Evolutionary conservation across 306 rosid species (phyloP), one percentile per base, ranked within the genome.

Genomic region (Spatholobus suberectus): DNA sequence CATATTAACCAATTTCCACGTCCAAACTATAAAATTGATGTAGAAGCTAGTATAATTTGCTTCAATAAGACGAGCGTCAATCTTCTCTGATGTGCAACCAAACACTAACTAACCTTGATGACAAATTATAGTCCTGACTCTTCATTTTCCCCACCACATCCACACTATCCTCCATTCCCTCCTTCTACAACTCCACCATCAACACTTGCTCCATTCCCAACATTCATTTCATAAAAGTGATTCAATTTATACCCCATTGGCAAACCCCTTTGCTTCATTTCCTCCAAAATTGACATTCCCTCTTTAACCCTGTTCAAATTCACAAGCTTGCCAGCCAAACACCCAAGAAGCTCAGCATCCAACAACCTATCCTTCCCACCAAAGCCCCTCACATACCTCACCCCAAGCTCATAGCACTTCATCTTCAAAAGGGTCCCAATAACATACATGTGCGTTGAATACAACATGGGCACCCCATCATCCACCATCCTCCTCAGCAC

Each of bases 401-500:
- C 26, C 0, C 88, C 88, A 62, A 73, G 87, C 38, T 79, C 87
- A 47, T 17, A 71, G 13, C 78, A 82, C 0, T 73, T 61, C 74
- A 24, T 8, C 62, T 70, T 37, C 84, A 90, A 18, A 55, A 90
- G 55, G 3, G 83, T 78, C 15, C 69, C 66, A 15, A 90, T 20
- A 5, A 92, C 76, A 76, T 38, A 70, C 83, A 80, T 67, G 71
- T 85, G 93, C 0, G 90, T 90, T 4, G 93, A 90, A 4, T 85
- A 29, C 41, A 82, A 23, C 73, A 67, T 18, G 3, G 82, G 84
- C 54, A 90, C 82, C 44, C 91, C 97, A 75, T 88, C 91, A 11
- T 84, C 92, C 76, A 81, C 90, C 94, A 90, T 90, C 81, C 91
- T 85, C 88, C 92, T 75, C 84, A 89, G 70, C 67, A 92, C 4